phyloP scores from a whole-genome alignment of 1,284 basidiomycete genomes.

The Ganoderma leucocontextum region DNA sequence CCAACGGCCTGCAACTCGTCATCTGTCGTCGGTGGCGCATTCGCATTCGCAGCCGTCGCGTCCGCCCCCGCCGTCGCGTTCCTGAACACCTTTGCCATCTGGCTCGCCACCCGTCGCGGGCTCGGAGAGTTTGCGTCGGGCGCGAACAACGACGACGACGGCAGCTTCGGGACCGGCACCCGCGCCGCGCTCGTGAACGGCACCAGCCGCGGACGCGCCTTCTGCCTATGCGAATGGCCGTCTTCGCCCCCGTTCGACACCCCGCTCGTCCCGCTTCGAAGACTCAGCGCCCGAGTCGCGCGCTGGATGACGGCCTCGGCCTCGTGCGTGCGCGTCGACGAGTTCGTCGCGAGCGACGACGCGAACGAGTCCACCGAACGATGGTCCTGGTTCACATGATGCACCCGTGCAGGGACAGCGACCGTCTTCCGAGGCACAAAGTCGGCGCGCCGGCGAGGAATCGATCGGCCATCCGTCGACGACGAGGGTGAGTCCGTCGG shows the following conservation, averaged over 20 bases:
- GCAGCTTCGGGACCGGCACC: slow-evolving; percentile 64
- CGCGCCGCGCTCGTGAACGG: slow-evolving; percentile 75
- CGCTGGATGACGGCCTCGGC: slow-evolving; percentile 57
- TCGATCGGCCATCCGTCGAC: slow-evolving; percentile 68
- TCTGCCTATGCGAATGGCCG: slow-evolving; percentile 24
- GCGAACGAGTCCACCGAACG: slow-evolving; percentile 37
- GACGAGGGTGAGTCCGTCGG: slow-evolving; percentile 62
- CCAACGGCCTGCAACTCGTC: slow-evolving; percentile 73
- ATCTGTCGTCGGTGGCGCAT: slow-evolving; percentile 31
- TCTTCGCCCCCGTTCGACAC: slow-evolving; percentile 35
- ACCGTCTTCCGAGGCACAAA: slow-evolving; percentile 57
- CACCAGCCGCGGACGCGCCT: slow-evolving; percentile 66
- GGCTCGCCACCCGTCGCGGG: slow-evolving; percentile 62
- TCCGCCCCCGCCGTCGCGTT: slow-evolving; percentile 31
- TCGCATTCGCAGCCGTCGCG: slow-evolving; percentile 46
- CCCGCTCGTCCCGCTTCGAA: slow-evolving; percentile 52
- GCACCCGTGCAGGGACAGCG: slow-evolving; percentile 32
- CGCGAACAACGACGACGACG: slow-evolving; percentile 41
- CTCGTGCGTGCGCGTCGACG: slow-evolving; percentile 45
- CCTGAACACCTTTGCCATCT: slow-evolving; percentile 65
- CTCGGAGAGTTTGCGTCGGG: slow-evolving; percentile 38
- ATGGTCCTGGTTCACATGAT: slow-evolving; percentile 15
- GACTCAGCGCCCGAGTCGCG: slow-evolving; percentile 56
- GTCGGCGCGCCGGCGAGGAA: slow-evolving; percentile 71
- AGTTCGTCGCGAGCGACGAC: slow-evolving; percentile 41